Evolutionary conservation across 768 basidiomycete genomes (phyloP), one percentile per base, ranked within the genome.

Genomic region (Pholiota molesta): DNA sequence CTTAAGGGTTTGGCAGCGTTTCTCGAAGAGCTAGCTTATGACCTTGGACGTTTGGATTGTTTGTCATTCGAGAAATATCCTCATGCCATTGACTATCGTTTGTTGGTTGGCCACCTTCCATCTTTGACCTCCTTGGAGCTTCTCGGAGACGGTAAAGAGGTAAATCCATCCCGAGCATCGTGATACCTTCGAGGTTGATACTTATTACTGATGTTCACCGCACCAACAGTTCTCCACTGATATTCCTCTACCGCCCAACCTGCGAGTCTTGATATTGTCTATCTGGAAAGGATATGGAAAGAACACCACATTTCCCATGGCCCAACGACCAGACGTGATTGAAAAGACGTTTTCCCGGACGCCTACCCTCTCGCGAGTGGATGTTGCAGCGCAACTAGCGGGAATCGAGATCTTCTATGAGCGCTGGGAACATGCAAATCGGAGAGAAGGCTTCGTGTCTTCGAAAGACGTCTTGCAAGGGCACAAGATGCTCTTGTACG

Each of bases 41-140:
- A 35, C 29, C 45, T 28, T 13, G 23, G 11, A 9, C 19, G 31
- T 21, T 31, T 49, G 11, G 47, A 49, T 3, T 28, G 8, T 7
- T 33, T 58, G 7, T 33, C 57, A 2, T 49, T 58, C 5, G 57
- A 58, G 23, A 49, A 33, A 33, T 45, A 31, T 29, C 51, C 35
- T 19, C 19, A 49, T 19, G 6, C 57, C 10, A 7, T 58, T 23
- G 57, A 58, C 28, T 49, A 47, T 10, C 29, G 45, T 29, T n/a
- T 5, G 7, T 14, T 58, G 29, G 19, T n/a, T 0, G 16, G 37
- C 16, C 23, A 58, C n/a, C 44, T 58, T 29, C 17, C 31, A 9
- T 31, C 44, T 17, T 19, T 58, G n/a, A 58, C 57, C 16, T 58
- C 31, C 14, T 29, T 58, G 17, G 57, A 58, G 33, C 40, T 49